Base-by-base conservation (phyloP, 179 eudicot species). In the Silene coronaria region DNA sequence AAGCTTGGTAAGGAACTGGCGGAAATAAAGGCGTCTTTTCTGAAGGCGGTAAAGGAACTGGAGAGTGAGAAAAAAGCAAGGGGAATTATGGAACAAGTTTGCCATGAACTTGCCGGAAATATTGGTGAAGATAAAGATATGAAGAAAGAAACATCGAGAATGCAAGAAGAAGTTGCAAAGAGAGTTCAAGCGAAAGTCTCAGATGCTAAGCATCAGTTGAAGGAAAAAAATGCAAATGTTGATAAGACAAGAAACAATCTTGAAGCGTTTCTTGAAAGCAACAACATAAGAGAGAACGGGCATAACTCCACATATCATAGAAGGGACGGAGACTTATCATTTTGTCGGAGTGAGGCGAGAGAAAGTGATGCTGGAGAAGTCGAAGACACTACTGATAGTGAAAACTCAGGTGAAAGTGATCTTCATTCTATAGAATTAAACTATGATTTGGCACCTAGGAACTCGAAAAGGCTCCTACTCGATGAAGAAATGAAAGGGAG, bases 1-100 rank as follows among this genome's bases (percentile, higher is more conserved):
- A 92, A 87, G 75, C 89, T 95, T n/a, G 99, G 97, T 53, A 85
- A 82, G 53, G 97, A 92, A 79, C 80, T 95, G 53, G 84, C 90
- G 14, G 97, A 89, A 42, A 68, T 24, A 21, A 68, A 68, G 57
- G 26, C 72, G 27, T 68, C 72, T 42, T 68, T 38, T 23, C 53
- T 68, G 3, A 68, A 68, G 72, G 72, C 23, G 30, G 72, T 68
- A 12, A 68, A 68, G 24, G 72, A 68, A 42, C 72, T 68, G 5
- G 72, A 68, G 72, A 68, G 57, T 68, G 72, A 68, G 72, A 68
- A 68, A 51, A 68, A 89, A 68, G 90, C 88, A n/a, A 86, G 92
- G 78, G 96, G 80, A 51, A 71, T 85, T 68, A 77, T 89, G 61
- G 96, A 90, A 75, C 85, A 88, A 70, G 89, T 91, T 6, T 91